phyloP scores from a whole-genome alignment of 306 rosid species.

The Prosopis cineraria region DNA sequence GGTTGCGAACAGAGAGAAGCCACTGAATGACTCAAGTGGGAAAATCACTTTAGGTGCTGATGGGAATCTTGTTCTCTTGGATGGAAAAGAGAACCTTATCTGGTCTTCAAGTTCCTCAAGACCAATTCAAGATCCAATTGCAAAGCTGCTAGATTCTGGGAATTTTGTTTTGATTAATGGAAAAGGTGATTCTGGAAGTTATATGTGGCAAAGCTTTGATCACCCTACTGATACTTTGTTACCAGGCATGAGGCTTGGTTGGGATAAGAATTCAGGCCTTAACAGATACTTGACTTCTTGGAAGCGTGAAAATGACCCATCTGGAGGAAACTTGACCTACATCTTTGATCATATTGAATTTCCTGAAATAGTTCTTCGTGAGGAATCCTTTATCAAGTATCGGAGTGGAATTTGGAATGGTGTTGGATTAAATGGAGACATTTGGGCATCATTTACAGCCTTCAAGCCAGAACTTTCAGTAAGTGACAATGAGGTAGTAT shows the following conservation, averaged over 20 bases:
- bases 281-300: neutral
- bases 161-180: neutral
- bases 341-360: neutral
- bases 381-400: neutral
- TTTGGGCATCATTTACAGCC: neutral
- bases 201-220: neutral
- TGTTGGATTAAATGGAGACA: neutral
- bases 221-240: neutral
- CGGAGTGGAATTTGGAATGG: neutral
- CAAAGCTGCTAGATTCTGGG: neutral
- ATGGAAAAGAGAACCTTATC: constrained; percentile 24
- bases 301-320: neutral
- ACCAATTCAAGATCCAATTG: neutral
- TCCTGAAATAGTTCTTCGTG: neutral
- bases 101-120: constrained; percentile 31
- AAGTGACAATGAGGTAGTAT: neutral
- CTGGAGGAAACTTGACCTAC: neutral
- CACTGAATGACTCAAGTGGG: constrained; percentile 31
- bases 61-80: constrained; percentile 37
- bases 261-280: neutral
- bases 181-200: neutral
- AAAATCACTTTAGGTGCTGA: constrained; percentile 26
- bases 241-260: neutral
- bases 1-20: constrained; percentile 42
- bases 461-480: neutral